These are phyloP conservation scores for Carnegiea gigantea DNA, from an alignment of 179 eudicot genomes.

Conservation along the genomic window DNA sequence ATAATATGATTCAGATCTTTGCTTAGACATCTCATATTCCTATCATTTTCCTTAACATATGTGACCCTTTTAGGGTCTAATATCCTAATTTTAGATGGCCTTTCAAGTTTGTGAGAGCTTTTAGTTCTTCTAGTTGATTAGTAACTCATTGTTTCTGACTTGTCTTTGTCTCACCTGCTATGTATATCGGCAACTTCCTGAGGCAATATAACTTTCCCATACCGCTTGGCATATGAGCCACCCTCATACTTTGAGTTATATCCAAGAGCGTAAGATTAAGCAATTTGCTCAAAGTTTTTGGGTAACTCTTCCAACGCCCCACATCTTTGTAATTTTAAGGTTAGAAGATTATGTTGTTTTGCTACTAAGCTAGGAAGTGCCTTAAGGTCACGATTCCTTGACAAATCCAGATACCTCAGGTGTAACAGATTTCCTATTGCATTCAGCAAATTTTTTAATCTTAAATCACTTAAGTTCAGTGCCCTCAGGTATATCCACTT, in stretches of 20 bases:
- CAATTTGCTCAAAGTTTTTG: background rate
- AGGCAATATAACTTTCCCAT: background rate
- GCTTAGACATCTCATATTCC: background rate
- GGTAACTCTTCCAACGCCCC: conserved; percentile 8
- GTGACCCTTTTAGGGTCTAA: background rate
- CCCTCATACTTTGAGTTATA: background rate
- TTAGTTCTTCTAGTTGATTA: background rate
- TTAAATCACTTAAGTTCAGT: background rate
- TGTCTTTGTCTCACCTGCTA: background rate
- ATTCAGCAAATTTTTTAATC: background rate
- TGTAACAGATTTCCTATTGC: conserved; percentile 2
- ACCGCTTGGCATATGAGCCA: background rate
- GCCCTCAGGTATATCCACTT: background rate
- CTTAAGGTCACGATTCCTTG: background rate
- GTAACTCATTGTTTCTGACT: background rate
- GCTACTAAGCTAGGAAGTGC: background rate
- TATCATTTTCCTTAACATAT: background rate
- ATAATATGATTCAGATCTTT: background rate
- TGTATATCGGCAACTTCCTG: background rate
- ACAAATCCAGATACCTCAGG: conserved; percentile 15
- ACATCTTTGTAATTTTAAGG: background rate
- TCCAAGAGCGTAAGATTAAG: background rate
- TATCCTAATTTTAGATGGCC: background rate
- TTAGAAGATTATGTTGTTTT: background rate
- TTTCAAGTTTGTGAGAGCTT: background rate